These are phyloP conservation scores for Penicillium olsonii DNA, from an alignment of 2,329 filamentous ascomycete species.

Conservation along the genomic window DNA sequence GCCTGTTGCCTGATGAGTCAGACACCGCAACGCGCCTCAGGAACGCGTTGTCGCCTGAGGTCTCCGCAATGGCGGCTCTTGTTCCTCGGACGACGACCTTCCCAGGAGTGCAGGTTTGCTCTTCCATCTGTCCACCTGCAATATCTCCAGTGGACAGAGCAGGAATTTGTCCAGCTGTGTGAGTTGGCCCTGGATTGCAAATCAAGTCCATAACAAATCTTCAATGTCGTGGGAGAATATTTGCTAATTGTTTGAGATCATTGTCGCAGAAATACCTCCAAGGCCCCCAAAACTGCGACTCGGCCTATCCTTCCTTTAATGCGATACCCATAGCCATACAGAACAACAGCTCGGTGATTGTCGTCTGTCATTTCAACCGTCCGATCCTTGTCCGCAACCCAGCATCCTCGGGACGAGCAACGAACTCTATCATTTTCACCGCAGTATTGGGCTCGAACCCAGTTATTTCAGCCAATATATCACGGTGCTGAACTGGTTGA, in stretches of 20 bases:
- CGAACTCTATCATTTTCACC: neutral
- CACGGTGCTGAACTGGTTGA: neutral
- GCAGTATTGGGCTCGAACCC: neutral
- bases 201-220: constrained; percentile 9
- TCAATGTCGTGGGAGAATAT: constrained; percentile 1
- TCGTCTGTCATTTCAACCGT: neutral
- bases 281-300: neutral
- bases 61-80: constrained; percentile 22
- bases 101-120: constrained; percentile 25
- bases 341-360: neutral
- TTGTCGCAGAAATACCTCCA: constrained; percentile 13
- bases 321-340: neutral
- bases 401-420: neutral
- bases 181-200: constrained; percentile 17
- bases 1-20: constrained; percentile 12
- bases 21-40: constrained; percentile 20
- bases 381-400: neutral
- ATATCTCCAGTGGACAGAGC: constrained; percentile 17
- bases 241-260: constrained; percentile 6
- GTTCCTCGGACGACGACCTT: constrained; percentile 40
- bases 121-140: constrained; percentile 18
- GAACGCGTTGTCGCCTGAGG: constrained; percentile 33
- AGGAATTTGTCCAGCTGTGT: constrained; percentile 29
- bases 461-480: neutral
- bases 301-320: neutral